phyloP scores from a whole-genome alignment of 1,284 basidiomycete genomes.

The Apiotrichum brassicae region DNA sequence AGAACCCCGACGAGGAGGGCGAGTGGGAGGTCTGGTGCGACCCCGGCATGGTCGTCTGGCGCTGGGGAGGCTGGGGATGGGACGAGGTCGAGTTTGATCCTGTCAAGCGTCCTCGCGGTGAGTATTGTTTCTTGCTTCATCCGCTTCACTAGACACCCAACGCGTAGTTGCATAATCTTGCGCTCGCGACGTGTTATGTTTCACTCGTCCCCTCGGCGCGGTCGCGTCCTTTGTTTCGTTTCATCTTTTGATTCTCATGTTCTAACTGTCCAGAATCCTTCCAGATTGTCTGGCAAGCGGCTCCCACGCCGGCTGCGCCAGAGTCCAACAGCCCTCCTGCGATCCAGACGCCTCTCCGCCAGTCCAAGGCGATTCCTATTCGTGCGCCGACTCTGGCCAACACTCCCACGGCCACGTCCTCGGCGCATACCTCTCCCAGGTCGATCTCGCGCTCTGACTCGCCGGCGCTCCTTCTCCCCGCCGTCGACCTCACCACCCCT shows the following conservation, averaged over 20 bases:
- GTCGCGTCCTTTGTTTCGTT: too few species aligned
- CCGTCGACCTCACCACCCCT: slow-evolving; percentile 11
- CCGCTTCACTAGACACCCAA: too few species aligned
- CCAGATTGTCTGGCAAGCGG: slow-evolving; percentile 39
- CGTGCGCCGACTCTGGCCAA: slow-evolving; percentile 40
- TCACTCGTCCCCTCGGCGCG: too few species aligned
- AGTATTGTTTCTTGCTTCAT: too few species aligned
- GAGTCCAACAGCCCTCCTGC: slow-evolving; percentile 7
- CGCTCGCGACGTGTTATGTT: too few species aligned
- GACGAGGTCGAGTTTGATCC: slow-evolving; percentile 44
- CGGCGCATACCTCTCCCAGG: neutral
- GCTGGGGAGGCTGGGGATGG: slow-evolving; percentile 45
- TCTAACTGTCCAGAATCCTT: slow-evolving; percentile 23
- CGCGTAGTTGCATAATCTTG: too few species aligned
- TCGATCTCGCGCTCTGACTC: slow-evolving; percentile 9
- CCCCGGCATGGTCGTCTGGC: slow-evolving; percentile 44
- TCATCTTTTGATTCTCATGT: neutral
- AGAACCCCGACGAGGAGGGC: slow-evolving; percentile 19
- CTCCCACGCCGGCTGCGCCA: slow-evolving; percentile 8
- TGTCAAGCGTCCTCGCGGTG: slow-evolving; percentile 29
- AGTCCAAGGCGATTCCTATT: slow-evolving; percentile 41
- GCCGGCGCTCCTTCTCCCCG: slow-evolving; percentile 23
- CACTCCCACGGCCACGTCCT: slow-evolving; percentile 31
- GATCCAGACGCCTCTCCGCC: slow-evolving; percentile 25
- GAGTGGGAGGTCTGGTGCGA: slow-evolving; percentile 48